Conservation (phyloP, 2,329 filamentous ascomycete species). For the Fusarium pseudonygamai region DNA sequence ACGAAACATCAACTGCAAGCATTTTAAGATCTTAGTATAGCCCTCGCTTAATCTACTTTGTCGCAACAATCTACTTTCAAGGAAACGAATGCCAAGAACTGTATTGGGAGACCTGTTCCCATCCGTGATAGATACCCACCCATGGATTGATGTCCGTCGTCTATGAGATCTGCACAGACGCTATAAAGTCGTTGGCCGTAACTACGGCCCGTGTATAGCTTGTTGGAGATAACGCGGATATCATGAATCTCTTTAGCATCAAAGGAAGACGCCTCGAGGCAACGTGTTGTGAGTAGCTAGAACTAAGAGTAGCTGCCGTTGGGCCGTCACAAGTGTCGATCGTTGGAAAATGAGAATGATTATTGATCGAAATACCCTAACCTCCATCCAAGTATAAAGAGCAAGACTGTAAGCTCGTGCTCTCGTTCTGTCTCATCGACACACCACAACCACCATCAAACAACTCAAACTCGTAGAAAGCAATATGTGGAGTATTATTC, state of each 20-base stretch:
- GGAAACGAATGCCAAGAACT: not conserved
- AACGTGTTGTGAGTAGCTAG: not conserved
- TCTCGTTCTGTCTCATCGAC: not conserved
- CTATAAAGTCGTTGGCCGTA: not conserved
- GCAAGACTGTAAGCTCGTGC: not conserved
- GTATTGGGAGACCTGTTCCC: too few species aligned
- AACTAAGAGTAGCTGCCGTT: not conserved
- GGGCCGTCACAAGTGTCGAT: not conserved
- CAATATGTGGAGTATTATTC: not conserved
- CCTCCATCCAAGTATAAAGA: not conserved
- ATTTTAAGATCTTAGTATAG: not conserved
- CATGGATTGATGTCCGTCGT: not conserved
- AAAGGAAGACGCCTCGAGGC: not conserved
- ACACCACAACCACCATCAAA: not conserved
- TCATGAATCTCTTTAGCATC: not conserved
- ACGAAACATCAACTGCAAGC: not conserved
- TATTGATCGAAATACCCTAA: not conserved
- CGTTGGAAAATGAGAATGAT: not conserved
- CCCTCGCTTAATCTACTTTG: not conserved
- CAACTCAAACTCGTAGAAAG: not conserved
- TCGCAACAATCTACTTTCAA: fast-evolving
- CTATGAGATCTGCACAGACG: not conserved
- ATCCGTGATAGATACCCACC: fast-evolving
- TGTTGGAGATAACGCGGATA: not conserved
- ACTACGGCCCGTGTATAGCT: not conserved